These are phyloP conservation scores for Lipomyces starkeyi DNA, from an alignment of 805 yeast genomes.

Conservation along the genomic window DNA sequence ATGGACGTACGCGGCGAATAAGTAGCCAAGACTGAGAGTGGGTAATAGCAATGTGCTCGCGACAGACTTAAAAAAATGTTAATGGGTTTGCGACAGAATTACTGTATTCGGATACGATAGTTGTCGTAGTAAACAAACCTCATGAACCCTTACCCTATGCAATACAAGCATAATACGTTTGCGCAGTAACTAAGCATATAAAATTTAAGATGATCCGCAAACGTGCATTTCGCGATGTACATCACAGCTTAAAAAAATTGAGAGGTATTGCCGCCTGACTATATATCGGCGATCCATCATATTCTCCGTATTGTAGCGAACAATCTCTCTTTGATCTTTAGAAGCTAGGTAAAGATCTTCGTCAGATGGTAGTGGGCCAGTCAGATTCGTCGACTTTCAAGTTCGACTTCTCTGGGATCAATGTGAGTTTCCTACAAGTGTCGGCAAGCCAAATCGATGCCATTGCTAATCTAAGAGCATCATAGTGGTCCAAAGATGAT, in stretches of 20 bases:
- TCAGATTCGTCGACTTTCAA: conserved; percentile 17
- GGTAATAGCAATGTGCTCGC: too few species aligned
- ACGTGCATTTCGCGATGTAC: too few species aligned
- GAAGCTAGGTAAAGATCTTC: background rate
- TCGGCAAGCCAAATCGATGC: background rate
- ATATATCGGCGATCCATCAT: background rate
- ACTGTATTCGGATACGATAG: too few species aligned
- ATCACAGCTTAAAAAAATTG: background rate
- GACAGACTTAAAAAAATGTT: too few species aligned
- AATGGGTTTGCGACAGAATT: too few species aligned
- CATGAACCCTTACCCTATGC: too few species aligned
- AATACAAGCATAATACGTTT: too few species aligned
- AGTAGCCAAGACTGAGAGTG: too few species aligned
- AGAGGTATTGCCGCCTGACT: background rate
- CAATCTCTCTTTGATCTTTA: background rate
- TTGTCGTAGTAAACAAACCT: too few species aligned
- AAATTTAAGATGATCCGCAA: too few species aligned
- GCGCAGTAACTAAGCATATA: too few species aligned
- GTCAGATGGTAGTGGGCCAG: conserved; percentile 3
- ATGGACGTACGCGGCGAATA: too few species aligned
- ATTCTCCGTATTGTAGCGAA: background rate
- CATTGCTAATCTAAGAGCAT: background rate
- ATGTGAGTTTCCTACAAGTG: conserved; percentile 21
- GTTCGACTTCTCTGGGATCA: conserved; percentile 37
- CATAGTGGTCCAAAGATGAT: conserved; percentile 39